A percentile compares a stretch with the other conserved stretches of the same genome.
phyloP scores from a whole-genome alignment of 1,284 basidiomycete species.

The Ustilago hordei region DNA sequence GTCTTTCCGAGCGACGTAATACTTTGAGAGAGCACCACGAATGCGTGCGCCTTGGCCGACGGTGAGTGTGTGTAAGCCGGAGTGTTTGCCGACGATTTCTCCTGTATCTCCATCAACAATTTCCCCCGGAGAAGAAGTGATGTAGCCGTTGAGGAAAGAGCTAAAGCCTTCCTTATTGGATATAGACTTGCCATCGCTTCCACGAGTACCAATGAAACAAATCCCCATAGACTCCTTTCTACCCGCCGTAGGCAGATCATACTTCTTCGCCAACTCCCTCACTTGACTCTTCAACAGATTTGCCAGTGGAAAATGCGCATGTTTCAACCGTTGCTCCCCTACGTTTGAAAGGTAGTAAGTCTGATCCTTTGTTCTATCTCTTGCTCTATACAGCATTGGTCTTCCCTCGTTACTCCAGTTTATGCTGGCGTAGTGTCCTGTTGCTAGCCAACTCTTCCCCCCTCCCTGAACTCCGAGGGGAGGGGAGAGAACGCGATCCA shows the following conservation, averaged over 20 bases:
- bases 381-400: constrained; percentile 51
- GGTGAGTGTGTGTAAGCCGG: constrained; percentile 87
- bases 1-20: constrained; percentile 85
- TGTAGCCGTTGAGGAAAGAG: constrained; percentile 75
- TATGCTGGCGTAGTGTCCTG: constrained; percentile 86
- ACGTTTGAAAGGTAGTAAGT: constrained; percentile 85
- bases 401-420: constrained; percentile 71
- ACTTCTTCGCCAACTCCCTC: constrained; percentile 79
- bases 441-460: constrained; percentile 76
- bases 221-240: constrained; percentile 92
- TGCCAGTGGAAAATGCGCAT: constrained; percentile 76
- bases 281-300: constrained; percentile 73
- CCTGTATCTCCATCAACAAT: constrained; percentile 77
- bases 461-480: too few relatives aligned
- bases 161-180: constrained; percentile 38
- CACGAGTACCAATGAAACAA: constrained; percentile 88
- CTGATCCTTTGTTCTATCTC: constrained; percentile 80
- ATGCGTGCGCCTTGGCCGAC: constrained; percentile 84
- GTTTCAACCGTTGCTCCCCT: constrained; percentile 54
- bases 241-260: constrained; percentile 80
- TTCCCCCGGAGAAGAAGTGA: constrained; percentile 77
- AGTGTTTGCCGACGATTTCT: constrained; percentile 76
- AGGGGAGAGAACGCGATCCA: constrained; percentile 71
- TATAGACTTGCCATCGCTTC: constrained; percentile 30
- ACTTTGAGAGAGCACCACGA: constrained; percentile 75